Conservation (phyloP, 2,329 filamentous ascomycete genomes). For the Cercospora zeina region DNA sequence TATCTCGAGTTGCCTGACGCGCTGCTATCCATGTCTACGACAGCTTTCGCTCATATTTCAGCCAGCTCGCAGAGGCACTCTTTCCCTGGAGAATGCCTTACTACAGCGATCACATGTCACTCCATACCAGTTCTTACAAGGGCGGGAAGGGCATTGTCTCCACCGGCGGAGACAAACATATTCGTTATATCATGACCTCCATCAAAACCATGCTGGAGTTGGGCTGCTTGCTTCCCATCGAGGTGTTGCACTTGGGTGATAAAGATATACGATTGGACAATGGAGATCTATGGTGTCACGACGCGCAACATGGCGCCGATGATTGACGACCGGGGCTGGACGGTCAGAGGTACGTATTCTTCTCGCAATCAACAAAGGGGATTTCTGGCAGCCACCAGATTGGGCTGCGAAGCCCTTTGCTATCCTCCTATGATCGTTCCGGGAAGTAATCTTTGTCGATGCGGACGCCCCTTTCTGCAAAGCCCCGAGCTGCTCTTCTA, state of each 20-base stretch:
- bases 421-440: conserved; percentile 50
- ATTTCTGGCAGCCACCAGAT: conserved; percentile 30
- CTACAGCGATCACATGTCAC: conserved; percentile 49
- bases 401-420: conserved; percentile 53
- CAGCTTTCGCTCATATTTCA: conserved; percentile 45
- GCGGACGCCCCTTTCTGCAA: conserved; percentile 48
- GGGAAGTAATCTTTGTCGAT: conserved; percentile 51
- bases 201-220: conserved; percentile 44
- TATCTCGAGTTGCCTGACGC: conserved; percentile 9
- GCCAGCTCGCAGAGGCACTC: conserved; percentile 43
- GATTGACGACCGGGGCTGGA: conserved; percentile 51
- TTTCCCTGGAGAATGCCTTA: conserved; percentile 47
- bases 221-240: conserved; percentile 44
- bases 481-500: conserved; percentile 48
- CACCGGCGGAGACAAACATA: conserved; percentile 49
- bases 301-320: conserved; percentile 50
- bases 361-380: not conserved
- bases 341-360: conserved; percentile 34
- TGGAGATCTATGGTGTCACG: conserved; percentile 45
- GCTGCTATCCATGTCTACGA: conserved; percentile 45
- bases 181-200: conserved; percentile 47
- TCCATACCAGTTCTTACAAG: conserved; percentile 37
- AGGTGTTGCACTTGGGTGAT: conserved; percentile 48
- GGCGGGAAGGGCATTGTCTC: conserved; percentile 50
- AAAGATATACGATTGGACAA: conserved; percentile 48